Base-by-base conservation (phyloP, 768 basidiomycete species). In the Aureoboletus auriporus region DNA sequence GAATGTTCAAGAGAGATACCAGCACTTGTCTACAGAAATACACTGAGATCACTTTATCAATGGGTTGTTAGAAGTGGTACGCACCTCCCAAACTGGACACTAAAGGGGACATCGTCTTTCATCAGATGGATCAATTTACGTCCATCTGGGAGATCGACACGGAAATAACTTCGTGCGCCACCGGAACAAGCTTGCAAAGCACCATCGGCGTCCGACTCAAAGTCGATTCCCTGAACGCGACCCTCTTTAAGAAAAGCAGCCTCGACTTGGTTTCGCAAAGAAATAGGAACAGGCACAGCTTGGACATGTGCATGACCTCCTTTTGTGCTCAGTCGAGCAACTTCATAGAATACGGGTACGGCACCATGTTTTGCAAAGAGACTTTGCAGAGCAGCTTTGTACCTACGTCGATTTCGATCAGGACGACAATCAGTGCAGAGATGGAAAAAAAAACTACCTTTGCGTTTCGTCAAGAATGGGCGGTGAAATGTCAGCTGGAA, bases 261-360 rank as follows among this genome's bases (percentile, higher is more conserved):
- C 63, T 86, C 86, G 10, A 95, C 78, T 50, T 78, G 72, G 41
- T 78, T 73, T 53, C 80, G 69, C 34, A 89, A 64, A 36, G 73
- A 73, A n/a, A 67, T 53, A 0, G 93, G 91, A 6, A 94, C 66
- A 23, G 93, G 90, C 1, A 91, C 78, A 31, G 78, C 83, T 64
- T 98, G 96, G 8, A 96, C 74, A 67, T 98, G 95, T 12, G 93
- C 93, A 61, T 99, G 96, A 0, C 93, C 95, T 9, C 93, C 94
- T 67, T 88, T 89, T 3, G 85, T 80, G 48, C 80, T 80, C 37
- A 93, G 65, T 8, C 94, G 79, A 11, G 86, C 90, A 17, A 97
- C 83, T 69, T 98, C 96, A 58, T 94, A 97, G 34, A 82, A 75
- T 26, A 98, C 84, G 17, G 87, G 75, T 2, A 76, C 80, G 8